Evolutionary conservation across 805 yeast genomes (phyloP), one percentile per base, ranked within the genome.

Genomic region (Wickerhamiella lipophila): DNA sequence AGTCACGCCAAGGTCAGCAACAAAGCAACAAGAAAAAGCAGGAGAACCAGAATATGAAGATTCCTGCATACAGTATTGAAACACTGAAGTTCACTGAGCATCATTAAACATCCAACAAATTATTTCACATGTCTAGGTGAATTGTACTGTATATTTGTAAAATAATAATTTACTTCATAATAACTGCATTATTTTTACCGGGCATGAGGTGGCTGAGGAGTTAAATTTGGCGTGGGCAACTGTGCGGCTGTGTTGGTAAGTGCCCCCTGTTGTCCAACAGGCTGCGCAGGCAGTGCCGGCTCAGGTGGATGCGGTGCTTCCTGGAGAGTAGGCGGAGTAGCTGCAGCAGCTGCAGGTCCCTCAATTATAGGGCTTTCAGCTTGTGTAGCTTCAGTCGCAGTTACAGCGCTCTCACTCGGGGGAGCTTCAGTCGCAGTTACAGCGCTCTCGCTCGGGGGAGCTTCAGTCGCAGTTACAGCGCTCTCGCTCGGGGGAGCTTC

Each of bases 1-100:
- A 55, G 42, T 51, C 53, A 35, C 52, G 52, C 29, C 50, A 57
- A 52, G 47, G 46, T 19, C 43, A 46, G 11, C 42, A 46, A 8
- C 42, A 46, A 3, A 44, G 44, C 16, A 41, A 27, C 13, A 23
- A 42, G 22, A 27, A 42, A 8, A 38, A 43, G 35, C 49, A 40
- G 9, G 40, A 22, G 22, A 46, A 44, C 26, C 22, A 42, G n/a
- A 12, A 5, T 9, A 36, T 7, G 15, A 29, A 36, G 11, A 55
- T 63, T 9, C 63, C 67, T 13, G 52, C 54, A 5, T 64, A 64
- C 51, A 56, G 64, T 15, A 56, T 65, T 7, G 68, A 64, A 50
- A 59, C 59, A 42, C 52, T 64, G 7, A 53, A 54, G 8, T 46
- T 44, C 34, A n/a, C 40, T 13, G 38, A 42, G 46, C 9, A 15